phyloP scores from a whole-genome alignment of 1,284 basidiomycete genomes.

The Puccinia sorghi region DNA sequence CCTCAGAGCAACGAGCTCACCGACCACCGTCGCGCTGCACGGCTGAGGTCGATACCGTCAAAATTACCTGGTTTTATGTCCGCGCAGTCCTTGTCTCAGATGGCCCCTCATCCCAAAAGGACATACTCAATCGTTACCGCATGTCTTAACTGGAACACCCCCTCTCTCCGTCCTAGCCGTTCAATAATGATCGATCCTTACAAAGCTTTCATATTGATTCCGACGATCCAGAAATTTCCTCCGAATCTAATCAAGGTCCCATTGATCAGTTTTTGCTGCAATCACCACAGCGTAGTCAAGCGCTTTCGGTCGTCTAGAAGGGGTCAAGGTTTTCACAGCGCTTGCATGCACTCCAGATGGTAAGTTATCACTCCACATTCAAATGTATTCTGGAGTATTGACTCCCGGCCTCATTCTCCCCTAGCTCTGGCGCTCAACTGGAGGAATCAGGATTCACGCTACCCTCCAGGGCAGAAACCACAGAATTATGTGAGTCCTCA shows the following conservation, averaged over 20 bases:
- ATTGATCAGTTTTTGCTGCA: too few relatives aligned
- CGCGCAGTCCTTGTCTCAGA: conserved; percentile 73
- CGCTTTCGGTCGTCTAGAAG: conserved; percentile 86
- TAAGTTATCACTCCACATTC: conserved; percentile 58
- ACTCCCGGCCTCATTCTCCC: conserved; percentile 60
- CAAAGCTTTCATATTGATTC: too few relatives aligned
- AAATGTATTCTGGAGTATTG: conserved; percentile 42
- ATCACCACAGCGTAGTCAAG: too few relatives aligned
- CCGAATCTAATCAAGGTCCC: too few relatives aligned
- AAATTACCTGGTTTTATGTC: conserved; percentile 63
- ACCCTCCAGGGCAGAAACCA: conserved; percentile 53
- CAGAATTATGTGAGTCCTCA: conserved; percentile 56
- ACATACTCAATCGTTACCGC: too few relatives aligned
- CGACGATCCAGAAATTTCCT: too few relatives aligned
- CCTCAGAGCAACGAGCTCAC: conserved; percentile 12
- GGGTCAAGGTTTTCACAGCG: conserved; percentile 88
- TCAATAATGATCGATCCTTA: too few relatives aligned
- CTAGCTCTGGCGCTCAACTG: conserved; percentile 56
- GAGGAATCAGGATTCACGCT: conserved; percentile 52
- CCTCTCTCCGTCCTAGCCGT: too few relatives aligned
- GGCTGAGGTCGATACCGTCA: conserved; percentile 73
- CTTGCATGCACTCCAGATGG: conserved; percentile 70
- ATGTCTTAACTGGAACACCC: too few relatives aligned
- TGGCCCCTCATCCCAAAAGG: too few relatives aligned
- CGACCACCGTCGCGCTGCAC: conserved; percentile 67